Conservation (phyloP, 495 filamentous ascomycete genomes). For the Hyaloscypha variabilis region DNA sequence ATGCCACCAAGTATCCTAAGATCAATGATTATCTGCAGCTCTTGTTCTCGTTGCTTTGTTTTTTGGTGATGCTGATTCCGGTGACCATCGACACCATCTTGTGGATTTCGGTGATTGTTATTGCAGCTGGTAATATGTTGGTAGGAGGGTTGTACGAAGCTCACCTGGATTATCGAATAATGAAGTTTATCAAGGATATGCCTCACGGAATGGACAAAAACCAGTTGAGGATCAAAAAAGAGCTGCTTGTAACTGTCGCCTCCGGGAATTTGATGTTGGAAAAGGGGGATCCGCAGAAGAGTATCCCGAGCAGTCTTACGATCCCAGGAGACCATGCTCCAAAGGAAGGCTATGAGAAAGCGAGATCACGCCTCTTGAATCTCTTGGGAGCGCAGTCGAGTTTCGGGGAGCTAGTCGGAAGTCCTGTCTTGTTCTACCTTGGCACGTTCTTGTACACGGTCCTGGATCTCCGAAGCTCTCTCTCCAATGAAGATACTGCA, state of each 20-base stretch:
- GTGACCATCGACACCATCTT: slow-evolving; percentile 21
- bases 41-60: slow-evolving; percentile 12
- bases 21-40: slow-evolving; percentile 16
- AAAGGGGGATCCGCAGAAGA: slow-evolving; percentile 6
- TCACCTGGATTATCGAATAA: slow-evolving; percentile 19
- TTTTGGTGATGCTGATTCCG: slow-evolving; percentile 17
- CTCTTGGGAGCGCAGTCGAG: slow-evolving; percentile 25
- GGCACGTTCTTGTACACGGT: slow-evolving; percentile 48
- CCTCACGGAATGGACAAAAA: slow-evolving; percentile 1
- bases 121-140: slow-evolving; percentile 22
- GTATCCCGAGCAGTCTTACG: slow-evolving; percentile 15
- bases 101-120: slow-evolving; percentile 22
- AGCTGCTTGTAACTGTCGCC: slow-evolving; percentile 20
- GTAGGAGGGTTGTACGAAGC: slow-evolving; percentile 21
- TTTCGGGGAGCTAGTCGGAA: slow-evolving; percentile 49
- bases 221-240: slow-evolving; percentile 10
- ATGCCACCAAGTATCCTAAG: background rate
- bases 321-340: slow-evolving; percentile 9
- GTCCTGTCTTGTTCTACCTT: slow-evolving; percentile 49
- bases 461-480: slow-evolving; percentile 36
- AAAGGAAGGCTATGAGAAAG: slow-evolving; percentile 12
- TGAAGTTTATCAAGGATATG: slow-evolving; percentile 12
- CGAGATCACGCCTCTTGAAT: slow-evolving; percentile 18
- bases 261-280: slow-evolving; percentile 18
- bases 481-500: slow-evolving; percentile 44